phyloP scores from a whole-genome alignment of 1,284 basidiomycete species.

The Ganoderma lingzhi region DNA sequence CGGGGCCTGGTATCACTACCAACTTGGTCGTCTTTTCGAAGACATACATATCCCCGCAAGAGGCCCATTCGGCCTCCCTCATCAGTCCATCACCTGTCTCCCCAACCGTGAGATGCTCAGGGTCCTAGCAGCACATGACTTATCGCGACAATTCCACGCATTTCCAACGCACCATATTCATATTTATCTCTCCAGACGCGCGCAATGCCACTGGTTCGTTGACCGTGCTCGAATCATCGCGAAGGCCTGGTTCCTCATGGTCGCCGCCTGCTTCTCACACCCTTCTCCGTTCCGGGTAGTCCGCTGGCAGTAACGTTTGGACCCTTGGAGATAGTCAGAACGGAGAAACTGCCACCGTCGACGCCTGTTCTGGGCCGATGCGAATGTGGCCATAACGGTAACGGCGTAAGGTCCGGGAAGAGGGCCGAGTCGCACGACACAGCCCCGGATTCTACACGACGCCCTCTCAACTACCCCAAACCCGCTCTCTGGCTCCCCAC shows the following conservation, averaged over 20 bases:
- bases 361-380: slow-evolving; percentile 17
- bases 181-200: slow-evolving; percentile 23
- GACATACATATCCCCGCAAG: slow-evolving; percentile 7
- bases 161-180: slow-evolving; percentile 22
- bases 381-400: slow-evolving; percentile 19
- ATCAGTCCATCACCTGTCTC: slow-evolving; percentile 26
- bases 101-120: slow-evolving; percentile 24
- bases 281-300: slow-evolving; percentile 16
- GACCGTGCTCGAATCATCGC: slow-evolving; percentile 28
- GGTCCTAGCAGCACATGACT: slow-evolving; percentile 30
- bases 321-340: slow-evolving; percentile 13
- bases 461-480: slow-evolving; percentile 22
- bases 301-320: slow-evolving; percentile 8
- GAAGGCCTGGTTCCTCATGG: slow-evolving; percentile 27
- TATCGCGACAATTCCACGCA: slow-evolving; percentile 16
- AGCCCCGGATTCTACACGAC: slow-evolving; percentile 16
- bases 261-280: slow-evolving; percentile 27
- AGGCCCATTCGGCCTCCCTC: slow-evolving; percentile 14
- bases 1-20: slow-evolving; percentile 1
- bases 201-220: slow-evolving; percentile 18
- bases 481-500: slow-evolving; percentile 6
- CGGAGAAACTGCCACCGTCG: slow-evolving; percentile 19
- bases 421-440: slow-evolving; percentile 22
- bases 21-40: neutral
- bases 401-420: slow-evolving; percentile 11